These are phyloP conservation scores for Lactifluus echinatus DNA, from an alignment of 768 basidiomycete genomes.

Conservation along the genomic window DNA sequence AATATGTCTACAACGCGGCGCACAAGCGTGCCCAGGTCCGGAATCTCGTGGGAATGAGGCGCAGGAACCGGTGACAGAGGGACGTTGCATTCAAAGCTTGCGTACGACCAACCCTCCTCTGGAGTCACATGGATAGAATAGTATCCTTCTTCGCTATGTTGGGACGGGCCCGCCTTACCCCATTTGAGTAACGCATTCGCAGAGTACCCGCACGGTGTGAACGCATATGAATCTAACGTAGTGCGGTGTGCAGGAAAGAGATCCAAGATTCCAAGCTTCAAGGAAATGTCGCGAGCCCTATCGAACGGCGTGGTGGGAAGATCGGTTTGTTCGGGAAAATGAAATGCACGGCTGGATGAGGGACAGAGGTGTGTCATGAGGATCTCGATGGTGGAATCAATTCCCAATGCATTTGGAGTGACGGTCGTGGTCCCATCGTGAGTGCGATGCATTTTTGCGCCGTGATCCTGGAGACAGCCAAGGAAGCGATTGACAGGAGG, in stretches of 20 bases:
- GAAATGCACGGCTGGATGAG: constrained; percentile 70
- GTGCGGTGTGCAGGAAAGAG: constrained; percentile 77
- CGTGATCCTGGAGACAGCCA: constrained; percentile 4
- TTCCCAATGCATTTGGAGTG: constrained; percentile 19
- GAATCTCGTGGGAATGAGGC: constrained; percentile 37
- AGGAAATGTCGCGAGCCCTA: constrained; percentile 55
- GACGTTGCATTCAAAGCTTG: constrained; percentile 98
- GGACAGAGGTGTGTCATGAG: constrained; percentile 89
- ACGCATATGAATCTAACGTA: constrained; percentile 85
- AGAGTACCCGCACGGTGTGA: constrained; percentile 93
- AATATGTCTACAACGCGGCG: constrained; percentile 90
- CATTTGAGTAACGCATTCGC: constrained; percentile 82
- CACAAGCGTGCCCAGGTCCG: constrained; percentile 73
- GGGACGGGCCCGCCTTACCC: constrained; percentile 32
- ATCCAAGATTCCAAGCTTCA: constrained; percentile 65
- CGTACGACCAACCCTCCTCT: constrained; percentile 96
- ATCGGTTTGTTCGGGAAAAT: constrained; percentile 32
- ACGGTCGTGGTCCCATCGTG: constrained; percentile 17
- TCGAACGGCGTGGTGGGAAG: constrained; percentile 32
- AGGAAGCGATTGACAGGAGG: constrained; percentile 15
- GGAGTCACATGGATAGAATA: constrained; percentile 99
- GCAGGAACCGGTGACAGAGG: constrained; percentile 43
- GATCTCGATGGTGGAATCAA: constrained; percentile 96
- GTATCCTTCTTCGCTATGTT: constrained; percentile 61
- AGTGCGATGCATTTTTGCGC: constrained; percentile 11